These are phyloP conservation scores for Choiromyces venosus DNA, from an alignment of 495 filamentous ascomycete species.

Conservation along the genomic window DNA sequence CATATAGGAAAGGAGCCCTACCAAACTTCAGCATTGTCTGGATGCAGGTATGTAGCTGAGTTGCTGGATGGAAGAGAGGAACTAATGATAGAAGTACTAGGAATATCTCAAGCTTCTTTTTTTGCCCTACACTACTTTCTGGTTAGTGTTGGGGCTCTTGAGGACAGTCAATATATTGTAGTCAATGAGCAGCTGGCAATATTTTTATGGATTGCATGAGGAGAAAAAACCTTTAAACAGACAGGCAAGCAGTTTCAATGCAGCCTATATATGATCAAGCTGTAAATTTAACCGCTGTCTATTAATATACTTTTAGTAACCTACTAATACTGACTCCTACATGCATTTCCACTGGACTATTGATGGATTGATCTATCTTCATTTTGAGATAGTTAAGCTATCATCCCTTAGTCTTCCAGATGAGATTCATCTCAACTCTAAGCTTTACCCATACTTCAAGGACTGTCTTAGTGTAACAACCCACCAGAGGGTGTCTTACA, in stretches of 20 bases:
- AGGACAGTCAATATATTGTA: not conserved
- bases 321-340: too few relatives aligned
- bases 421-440: too few relatives aligned
- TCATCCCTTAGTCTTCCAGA: too few relatives aligned
- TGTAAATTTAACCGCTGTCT: too few relatives aligned
- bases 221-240: not conserved
- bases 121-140: not conserved
- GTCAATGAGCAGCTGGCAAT: not conserved
- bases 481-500: too few relatives aligned
- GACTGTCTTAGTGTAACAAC: too few relatives aligned
- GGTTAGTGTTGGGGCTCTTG: not conserved
- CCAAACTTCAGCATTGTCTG: not conserved
- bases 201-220: not conserved
- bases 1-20: not conserved
- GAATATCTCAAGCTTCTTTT: not conserved
- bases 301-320: too few relatives aligned
- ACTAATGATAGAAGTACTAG: not conserved
- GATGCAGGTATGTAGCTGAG: not conserved
- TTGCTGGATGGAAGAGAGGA: not conserved
- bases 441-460: too few relatives aligned
- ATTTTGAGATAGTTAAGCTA: too few relatives aligned
- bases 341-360: too few relatives aligned
- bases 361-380: too few relatives aligned
- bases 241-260: not conserved
- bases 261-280: not conserved